A percentile compares a stretch with the other conserved stretches of the same genome.
Conservation (phyloP, 345 rosid genomes). For the Crucihimalaya himalaica region DNA sequence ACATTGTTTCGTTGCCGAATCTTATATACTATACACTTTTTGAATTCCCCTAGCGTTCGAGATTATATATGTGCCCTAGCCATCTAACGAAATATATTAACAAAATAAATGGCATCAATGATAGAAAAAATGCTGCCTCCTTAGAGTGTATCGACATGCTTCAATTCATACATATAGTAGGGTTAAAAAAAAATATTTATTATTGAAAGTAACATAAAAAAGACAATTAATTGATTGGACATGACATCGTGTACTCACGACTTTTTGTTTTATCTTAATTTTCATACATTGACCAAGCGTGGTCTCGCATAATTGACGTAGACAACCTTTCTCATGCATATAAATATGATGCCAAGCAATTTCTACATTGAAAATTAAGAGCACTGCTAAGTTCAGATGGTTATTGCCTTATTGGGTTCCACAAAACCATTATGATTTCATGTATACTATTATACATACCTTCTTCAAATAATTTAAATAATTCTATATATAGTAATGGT, state of each 20-base stretch:
- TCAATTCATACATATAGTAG: neutral
- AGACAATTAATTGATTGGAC: conserved; percentile 22
- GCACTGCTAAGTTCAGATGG: neutral
- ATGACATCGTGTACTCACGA: conserved; percentile 2
- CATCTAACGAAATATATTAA: neutral
- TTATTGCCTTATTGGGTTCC: neutral
- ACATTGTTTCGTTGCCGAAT: neutral
- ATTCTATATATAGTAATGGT: neutral
- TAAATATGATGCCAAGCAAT: neutral
- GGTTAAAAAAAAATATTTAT: no score
- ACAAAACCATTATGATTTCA: neutral
- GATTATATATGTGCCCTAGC: conserved; percentile 1
- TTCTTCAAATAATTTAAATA: no score
- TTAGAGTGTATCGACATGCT: conserved; percentile 4
- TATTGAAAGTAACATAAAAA: neutral
- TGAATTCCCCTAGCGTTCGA: neutral
- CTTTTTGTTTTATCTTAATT: neutral
- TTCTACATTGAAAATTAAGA: neutral
- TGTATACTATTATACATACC: no score
- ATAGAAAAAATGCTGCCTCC: neutral
- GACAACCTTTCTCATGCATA: neutral
- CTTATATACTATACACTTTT: neutral
- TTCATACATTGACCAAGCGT: neutral
- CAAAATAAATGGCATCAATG: neutral
- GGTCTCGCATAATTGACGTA: neutral